phyloP scores from a whole-genome alignment of 345 rosid genomes.

The Aquilaria yunnanensis region DNA sequence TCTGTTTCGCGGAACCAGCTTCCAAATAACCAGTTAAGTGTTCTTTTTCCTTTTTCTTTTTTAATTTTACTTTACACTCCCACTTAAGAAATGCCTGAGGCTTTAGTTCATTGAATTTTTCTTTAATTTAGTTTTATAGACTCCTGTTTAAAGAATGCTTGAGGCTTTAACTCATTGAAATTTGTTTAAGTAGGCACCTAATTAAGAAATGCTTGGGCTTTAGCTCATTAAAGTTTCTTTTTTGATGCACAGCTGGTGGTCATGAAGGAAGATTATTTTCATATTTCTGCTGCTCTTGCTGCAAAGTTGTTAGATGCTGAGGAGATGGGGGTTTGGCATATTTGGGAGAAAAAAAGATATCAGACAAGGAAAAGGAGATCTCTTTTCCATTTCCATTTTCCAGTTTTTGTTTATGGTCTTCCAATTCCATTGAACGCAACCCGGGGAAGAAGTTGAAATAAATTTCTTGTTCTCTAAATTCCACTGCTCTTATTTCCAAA shows the following conservation, averaged over 20 bases:
- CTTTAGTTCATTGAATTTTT: not conserved
- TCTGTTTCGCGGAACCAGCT: constrained; percentile 33
- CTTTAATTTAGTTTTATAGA: not conserved
- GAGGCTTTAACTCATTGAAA: not conserved
- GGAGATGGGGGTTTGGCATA: constrained; percentile 4
- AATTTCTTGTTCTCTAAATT: constrained; percentile 18
- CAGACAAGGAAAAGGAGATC: constrained; percentile 11
- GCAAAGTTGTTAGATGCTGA: constrained; percentile 3
- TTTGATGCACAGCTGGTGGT: constrained; percentile 36
- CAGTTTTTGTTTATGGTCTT: constrained; percentile 16
- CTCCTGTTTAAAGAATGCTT: not conserved
- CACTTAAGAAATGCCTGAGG: not conserved
- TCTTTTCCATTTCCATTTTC: constrained; percentile 2
- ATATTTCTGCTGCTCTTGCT: constrained; percentile 1
- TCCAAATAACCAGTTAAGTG: constrained; percentile 47
- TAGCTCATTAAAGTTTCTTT: not conserved
- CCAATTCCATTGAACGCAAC: constrained; percentile 37
- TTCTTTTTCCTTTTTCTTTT: not conserved
- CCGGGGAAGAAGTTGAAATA: constrained; percentile 26
- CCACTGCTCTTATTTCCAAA: constrained; percentile 9
- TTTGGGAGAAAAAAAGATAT: constrained; percentile 10
- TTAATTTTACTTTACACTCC: not conserved
- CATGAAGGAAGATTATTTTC: constrained; percentile 16
- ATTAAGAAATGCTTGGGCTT: not conserved
- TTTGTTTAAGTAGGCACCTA: not conserved